Conservation (phyloP, 2,329 filamentous ascomycete genomes). For the Cryphonectria japonica region DNA sequence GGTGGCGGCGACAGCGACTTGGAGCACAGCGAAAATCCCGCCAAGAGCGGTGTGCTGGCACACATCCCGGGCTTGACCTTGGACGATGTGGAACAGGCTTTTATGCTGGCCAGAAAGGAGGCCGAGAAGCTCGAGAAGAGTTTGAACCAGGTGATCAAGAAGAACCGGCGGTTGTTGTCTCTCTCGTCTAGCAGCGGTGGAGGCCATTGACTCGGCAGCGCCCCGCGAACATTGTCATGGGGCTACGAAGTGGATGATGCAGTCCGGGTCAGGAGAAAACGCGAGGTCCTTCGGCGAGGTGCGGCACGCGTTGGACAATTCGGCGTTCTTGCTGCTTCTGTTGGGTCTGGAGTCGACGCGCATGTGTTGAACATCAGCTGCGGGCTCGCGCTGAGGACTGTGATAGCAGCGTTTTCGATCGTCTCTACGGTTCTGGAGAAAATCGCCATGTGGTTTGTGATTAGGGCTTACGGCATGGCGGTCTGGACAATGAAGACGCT, state of each 20-base stretch:
- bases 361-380: slow-evolving; percentile 19
- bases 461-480: slow-evolving; percentile 21
- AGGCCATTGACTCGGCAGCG: slow-evolving; percentile 29
- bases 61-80: slow-evolving; percentile 62
- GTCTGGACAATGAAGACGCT: slow-evolving; percentile 24
- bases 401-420: slow-evolving; percentile 19
- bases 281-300: slow-evolving; percentile 26
- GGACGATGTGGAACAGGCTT: slow-evolving; percentile 64
- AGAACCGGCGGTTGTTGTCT: slow-evolving; percentile 59
- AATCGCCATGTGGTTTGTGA: slow-evolving; percentile 17
- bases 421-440: slow-evolving; percentile 11
- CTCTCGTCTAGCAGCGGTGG: slow-evolving; percentile 24
- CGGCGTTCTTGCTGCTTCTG: slow-evolving; percentile 16
- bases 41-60: slow-evolving; percentile 41
- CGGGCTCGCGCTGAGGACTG: slow-evolving; percentile 24
- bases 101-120: slow-evolving; percentile 58
- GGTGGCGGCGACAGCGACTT: slow-evolving; percentile 9
- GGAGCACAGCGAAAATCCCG: slow-evolving; percentile 14
- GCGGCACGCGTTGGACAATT: slow-evolving; percentile 19
- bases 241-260: slow-evolving; percentile 1
- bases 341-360: slow-evolving; percentile 22
- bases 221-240: not conserved
- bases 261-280: slow-evolving; percentile 10
- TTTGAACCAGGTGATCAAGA: slow-evolving; percentile 61
- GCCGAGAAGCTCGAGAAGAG: slow-evolving; percentile 66